These are phyloP conservation scores for Cinnamomum chago DNA, from an alignment of 164 flowering plant species.

Conservation along the genomic window DNA sequence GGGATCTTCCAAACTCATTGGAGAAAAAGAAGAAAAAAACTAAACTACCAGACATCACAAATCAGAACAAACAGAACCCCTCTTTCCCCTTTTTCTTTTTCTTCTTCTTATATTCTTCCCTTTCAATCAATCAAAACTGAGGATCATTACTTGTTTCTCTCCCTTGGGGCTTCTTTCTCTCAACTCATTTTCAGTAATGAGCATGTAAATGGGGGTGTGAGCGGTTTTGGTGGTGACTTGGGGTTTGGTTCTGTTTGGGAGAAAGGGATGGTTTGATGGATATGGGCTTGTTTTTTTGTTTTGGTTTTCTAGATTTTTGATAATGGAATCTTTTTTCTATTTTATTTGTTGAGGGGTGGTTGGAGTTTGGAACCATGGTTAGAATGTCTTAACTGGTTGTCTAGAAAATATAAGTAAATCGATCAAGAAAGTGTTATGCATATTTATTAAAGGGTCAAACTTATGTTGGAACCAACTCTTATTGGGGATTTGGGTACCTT, in stretches of 20 bases:
- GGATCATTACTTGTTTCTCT: not conserved
- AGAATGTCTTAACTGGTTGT: too few relatives aligned
- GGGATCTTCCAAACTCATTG: conserved; percentile 69
- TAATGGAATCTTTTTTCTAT: too few relatives aligned
- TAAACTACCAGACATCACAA: not conserved
- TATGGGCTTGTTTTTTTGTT: not conserved
- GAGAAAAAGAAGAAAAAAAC: conserved; percentile 12
- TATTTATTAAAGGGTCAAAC: too few relatives aligned
- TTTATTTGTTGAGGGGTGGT: too few relatives aligned
- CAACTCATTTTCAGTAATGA: not conserved
- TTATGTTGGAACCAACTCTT: too few relatives aligned
- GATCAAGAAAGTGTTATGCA: too few relatives aligned
- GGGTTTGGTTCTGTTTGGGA: not conserved
- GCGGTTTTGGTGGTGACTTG: not conserved
- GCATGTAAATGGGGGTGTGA: not conserved
- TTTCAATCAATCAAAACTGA: not conserved
- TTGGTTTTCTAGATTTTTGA: not conserved
- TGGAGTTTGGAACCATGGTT: too few relatives aligned
- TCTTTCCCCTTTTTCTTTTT: not conserved
- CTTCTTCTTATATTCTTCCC: not conserved
- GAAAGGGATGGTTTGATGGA: not conserved
- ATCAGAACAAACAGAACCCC: not conserved
- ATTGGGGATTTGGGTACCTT: too few relatives aligned
- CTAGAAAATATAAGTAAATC: too few relatives aligned
- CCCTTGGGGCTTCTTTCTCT: not conserved